Base-by-base conservation (phyloP, 306 rosid species). In the Ceratonia siliqua region DNA sequence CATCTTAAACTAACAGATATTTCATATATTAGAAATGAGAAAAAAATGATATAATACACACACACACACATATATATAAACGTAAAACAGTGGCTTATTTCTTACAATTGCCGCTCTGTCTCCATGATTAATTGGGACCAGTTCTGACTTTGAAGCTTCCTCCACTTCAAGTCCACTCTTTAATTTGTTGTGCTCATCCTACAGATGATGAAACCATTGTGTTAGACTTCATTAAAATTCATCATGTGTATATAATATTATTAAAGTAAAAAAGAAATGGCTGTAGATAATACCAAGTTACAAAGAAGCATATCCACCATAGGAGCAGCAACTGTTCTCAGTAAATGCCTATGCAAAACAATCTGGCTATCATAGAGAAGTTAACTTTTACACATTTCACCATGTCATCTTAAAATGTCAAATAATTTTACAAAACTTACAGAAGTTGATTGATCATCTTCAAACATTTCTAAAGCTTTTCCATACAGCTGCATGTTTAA, bases 261-360 rank as follows among this genome's bases (percentile, higher is more conserved):
- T 72, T 32, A 56, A 10, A 63, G 63, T 52, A 70, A 78, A 62
- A 49, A 33, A 49, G 55, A 43, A 78, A 65, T 18, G 35, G 21
- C 56, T 41, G 28, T 53, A 33, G 75, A 77, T 36, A 64, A 10
- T 84, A 94, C 99, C 99, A 94, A 76, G 79, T 81, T 78, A 64
- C 68, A 81, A 73, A 94, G 87, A 79, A 92, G 88, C 76, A 75
- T 79, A 59, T 94, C 99, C 72, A 84, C 89, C 83, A 90, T 83
- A 28, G 89, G 53, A 78, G 90, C 78, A 82, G 92, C 99, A 43
- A 88, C 81, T 53, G 97, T 85, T 85, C 98, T 90, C 66, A 94
- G 82, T 86, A 94, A 87, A 85, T 94, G 99, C 83, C 98, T 87
- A 81, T 92, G 99, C 85, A 94, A 81, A 87, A 94, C 89, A 78